These are phyloP conservation scores for Beta vulgaris DNA, from an alignment of 148 eudicot species.

Conservation along the genomic window DNA sequence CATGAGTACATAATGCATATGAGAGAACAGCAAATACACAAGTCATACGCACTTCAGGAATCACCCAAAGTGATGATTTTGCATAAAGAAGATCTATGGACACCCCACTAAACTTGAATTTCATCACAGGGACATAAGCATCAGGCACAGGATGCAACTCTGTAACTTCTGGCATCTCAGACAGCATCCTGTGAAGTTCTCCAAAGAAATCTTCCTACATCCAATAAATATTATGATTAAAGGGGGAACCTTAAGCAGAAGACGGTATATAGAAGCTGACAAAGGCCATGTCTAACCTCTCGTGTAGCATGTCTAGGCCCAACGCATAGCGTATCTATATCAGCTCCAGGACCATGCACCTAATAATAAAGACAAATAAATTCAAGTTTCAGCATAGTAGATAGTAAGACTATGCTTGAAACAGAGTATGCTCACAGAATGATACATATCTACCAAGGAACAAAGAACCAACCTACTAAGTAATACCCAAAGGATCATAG, in stretches of 20 bases:
- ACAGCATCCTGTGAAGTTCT: conserved; percentile 53
- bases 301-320: conserved; percentile 72
- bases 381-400: background rate
- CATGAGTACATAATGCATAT: background rate
- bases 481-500: background rate
- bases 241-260: background rate
- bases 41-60: conserved; percentile 51
- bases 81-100: conserved; percentile 76
- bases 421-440: background rate
- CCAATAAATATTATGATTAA: conserved; percentile 12
- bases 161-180: conserved; percentile 60
- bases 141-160: conserved; percentile 63
- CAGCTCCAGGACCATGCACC: conserved; percentile 83
- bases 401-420: conserved; percentile 5
- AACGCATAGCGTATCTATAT: conserved; percentile 69
- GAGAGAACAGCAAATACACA: background rate
- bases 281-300: conserved; percentile 38
- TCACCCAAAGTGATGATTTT: conserved; percentile 52
- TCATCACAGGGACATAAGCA: conserved; percentile 69
- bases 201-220: conserved; percentile 64
- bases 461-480: background rate
- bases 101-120: conserved; percentile 58
- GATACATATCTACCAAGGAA: background rate
- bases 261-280: background rate
- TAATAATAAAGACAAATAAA: conserved; percentile 10